Base-by-base conservation (phyloP, 441 rosid genomes). In the Adansonia grandidieri region DNA sequence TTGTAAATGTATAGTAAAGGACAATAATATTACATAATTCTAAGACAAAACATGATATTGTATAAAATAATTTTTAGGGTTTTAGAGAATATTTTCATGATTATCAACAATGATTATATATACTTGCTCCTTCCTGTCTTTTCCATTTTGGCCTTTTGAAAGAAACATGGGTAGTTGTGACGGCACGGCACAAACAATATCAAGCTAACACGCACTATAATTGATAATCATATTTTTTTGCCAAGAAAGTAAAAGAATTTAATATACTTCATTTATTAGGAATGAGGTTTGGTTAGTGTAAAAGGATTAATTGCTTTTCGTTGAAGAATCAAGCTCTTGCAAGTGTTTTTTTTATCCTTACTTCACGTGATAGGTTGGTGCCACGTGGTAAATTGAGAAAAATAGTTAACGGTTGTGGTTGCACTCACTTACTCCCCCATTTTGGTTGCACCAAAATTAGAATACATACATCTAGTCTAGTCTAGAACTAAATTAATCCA, bases 1-100 rank as follows among this genome's bases (percentile, higher is more conserved):
- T 63, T 63, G 61, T 63, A 75, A 15, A 63, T 75, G 32, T 28
- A 28, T 2, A 28, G 10, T 47, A 53, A 53, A 71, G 66, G 66
- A 62, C 42, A 14, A 62, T 13, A 15, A 28, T 53, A 15, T 53
- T 15, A 10, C 63, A 15, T 28, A 28, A 28, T 28, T 28, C 32
- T 24, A 51, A 28, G 74, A 56, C 60, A 24, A 24, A 50, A 28
- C 32, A 70, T 24, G 50, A 2, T 44, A 6, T 9, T 60, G 37
- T 14, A 28, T 28, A 13, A 2, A 28, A 48, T 70, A 50, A 22
- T 48, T 13, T 22, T 70, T 65, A 7, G 20, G 45, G 24, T 45
- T 44, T 10, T 19, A 6, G 10, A 11, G 50, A 54, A n/a, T n/a
- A n/a, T 72, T 54, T 72, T 72, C 48, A 32, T 50, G 20, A 70